Base-by-base conservation (phyloP, 2,329 filamentous ascomycete genomes). In the Cercospora zeae-maydis region DNA sequence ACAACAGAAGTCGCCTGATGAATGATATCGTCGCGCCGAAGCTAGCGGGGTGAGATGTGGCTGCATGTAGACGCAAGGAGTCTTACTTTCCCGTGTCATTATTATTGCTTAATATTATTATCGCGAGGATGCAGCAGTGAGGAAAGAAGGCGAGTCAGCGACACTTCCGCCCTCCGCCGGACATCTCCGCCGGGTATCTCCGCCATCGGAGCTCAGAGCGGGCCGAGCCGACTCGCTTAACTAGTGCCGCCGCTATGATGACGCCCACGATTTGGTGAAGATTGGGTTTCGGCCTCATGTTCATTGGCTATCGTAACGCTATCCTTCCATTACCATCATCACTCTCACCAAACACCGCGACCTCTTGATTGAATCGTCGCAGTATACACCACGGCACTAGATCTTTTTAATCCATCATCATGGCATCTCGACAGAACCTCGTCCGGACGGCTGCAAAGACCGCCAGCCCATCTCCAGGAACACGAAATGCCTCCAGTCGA, bases 351-450 rank as follows among this genome's bases (percentile, higher is more conserved):
- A n/a, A 1, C 49, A 47, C 37, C 53, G 57, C 57, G 61, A 63
- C 61, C 16, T 63, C 57, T 63, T 63, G 13, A 60, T 24, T 63
- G 61, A 63, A 33, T 36, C 30, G 37, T 60, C 61, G 57, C 56
- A 59, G 47, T 14, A 34, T 8, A 58, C 11, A 6, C 9, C 39
- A 45, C 37, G 11, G 14, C 30, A 13, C 1, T 6, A 55, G 19
- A 27, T 2, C 19, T 16, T 37, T 14, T 4, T 11, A 30, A 13
- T 4, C 24, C 10, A 27, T 8, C 27, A 54, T 9, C 37, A 69
- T 69, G 67, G 63, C 66, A 34, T 67, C 66, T 7, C 65, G 66
- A 53, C 66, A 69, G 37, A 64, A 58, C 8, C 39, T 69, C 14
- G 59, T 62, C 19, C 61, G 67, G 53, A 65, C 61, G 37, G 67